Evolutionary conservation across 169 alveolate species (phyloP), one percentile per base, ranked within the genome.

Genomic region (Amoebophrya sp.): DNA sequence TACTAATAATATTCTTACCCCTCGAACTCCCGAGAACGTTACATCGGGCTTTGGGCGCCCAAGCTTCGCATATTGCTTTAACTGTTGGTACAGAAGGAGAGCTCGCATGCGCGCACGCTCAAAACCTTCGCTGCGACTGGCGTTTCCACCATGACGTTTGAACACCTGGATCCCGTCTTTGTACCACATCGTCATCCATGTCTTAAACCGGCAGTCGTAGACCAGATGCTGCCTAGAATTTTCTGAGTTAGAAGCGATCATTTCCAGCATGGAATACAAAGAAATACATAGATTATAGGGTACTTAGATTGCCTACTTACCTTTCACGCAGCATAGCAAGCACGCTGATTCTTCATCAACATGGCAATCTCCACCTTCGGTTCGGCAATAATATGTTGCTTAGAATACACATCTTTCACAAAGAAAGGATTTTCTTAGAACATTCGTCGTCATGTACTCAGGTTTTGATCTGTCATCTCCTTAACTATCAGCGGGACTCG

Each of bases 91-190:
- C 36, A 65, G 83, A 6, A 65, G 83, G 33, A 65, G 83, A 29
- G 83, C 83, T 10, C 83, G 83, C 83, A 65, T 65, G 33, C 83
- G 83, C 83, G 83, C 83, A 29, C 83, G 83, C 83, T 65, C 83
- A 26, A 65, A 65, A 26, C 83, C 83, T 36, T 65, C 83, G 83
- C 83, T 65, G 83, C 83, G 83, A 6, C 39, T 36, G 83, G 38
- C 39, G 83, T 65, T 65, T 10, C 83, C 83, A 29, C 83, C 83
- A 36, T 65, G 83, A 29, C 83, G 83, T 18, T 65, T 65, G 83
- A 65, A 65, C 83, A 65, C 83, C 83, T 65, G 83, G 33, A 65
- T 65, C 39, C 83, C 83, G 83, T 65, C 83, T 36, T 65, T 65
- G 83, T 65, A 65, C 83, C 83, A 65, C 83, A 26, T 65, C 36